Evolutionary conservation across 2,329 filamentous ascomycete species (phyloP).

Genomic region (Escovopsis sp.): DNA sequence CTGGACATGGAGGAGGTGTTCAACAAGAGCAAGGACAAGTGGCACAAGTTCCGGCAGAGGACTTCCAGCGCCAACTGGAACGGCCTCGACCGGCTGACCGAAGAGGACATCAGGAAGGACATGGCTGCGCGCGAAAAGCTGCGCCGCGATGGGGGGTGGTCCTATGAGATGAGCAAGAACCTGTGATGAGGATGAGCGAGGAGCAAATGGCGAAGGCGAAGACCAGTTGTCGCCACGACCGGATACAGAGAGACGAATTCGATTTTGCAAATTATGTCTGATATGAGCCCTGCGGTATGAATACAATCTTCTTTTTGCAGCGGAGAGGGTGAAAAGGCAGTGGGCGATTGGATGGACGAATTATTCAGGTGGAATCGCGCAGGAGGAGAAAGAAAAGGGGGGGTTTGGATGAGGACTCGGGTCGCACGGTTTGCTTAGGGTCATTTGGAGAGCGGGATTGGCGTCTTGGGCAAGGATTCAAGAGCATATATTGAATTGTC

Average conservation of each 20-base stretch:
- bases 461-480: slow-evolving; percentile 3
- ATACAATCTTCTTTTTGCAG: no score
- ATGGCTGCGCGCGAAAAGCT: slow-evolving; percentile 65
- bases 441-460: background rate
- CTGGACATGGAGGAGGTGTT: slow-evolving; percentile 97
- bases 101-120: slow-evolving; percentile 75
- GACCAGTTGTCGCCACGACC: background rate
- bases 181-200: slow-evolving; percentile 12
- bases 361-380: no score
- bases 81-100: slow-evolving; percentile 65
- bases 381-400: no score
- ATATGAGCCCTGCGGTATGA: no score
- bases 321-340: no score
- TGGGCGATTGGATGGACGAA: no score
- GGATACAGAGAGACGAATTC: slow-evolving; percentile 3
- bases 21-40: slow-evolving; percentile 69
- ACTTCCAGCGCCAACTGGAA: slow-evolving; percentile 95
- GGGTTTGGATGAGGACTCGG: no score
- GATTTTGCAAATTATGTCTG: no score
- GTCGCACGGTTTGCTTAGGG: background rate
- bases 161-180: slow-evolving; percentile 44
- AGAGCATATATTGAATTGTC: no score
- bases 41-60: slow-evolving; percentile 76
- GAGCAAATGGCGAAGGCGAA: background rate
- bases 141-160: slow-evolving; percentile 74